Conservation (phyloP, 169 alveolate genomes). For the Perkinsus olseni region DNA sequence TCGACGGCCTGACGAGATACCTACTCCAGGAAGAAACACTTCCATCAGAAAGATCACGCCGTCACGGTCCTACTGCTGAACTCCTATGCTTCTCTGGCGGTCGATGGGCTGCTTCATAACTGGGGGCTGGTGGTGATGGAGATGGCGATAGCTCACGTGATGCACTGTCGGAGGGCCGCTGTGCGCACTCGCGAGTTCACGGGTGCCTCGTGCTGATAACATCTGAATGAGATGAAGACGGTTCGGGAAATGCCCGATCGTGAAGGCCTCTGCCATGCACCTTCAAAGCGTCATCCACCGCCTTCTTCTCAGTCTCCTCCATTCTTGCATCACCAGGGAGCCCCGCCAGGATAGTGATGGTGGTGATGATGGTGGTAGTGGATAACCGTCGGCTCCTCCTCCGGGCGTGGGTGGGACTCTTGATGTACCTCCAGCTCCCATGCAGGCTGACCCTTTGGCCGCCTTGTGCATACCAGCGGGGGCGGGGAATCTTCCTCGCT, state of each 20-base stretch:
- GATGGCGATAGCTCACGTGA: neutral
- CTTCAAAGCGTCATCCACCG: neutral
- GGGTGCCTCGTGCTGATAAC: neutral
- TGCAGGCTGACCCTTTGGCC: neutral
- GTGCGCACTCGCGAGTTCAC: neutral
- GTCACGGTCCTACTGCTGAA: neutral
- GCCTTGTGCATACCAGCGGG: neutral
- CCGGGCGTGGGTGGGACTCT: neutral
- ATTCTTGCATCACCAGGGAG: neutral
- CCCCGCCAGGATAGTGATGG: neutral
- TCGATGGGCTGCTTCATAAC: neutral
- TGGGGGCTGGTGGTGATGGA: neutral
- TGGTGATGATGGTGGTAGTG: neutral
- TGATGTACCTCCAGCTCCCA: neutral
- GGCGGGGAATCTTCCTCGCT: neutral
- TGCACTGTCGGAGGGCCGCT: neutral
- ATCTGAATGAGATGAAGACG: neutral
- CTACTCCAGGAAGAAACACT: neutral
- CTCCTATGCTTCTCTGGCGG: neutral
- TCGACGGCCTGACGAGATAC: neutral
- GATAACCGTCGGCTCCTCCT: neutral
- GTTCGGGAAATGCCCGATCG: neutral
- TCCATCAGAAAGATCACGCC: neutral
- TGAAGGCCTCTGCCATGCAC: neutral
- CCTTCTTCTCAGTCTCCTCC: neutral